A percentile compares a stretch with the other conserved stretches of the same genome.
Evolutionary conservation across 1,284 basidiomycete species (phyloP).

Genomic region (Prillingera fragicola): DNA sequence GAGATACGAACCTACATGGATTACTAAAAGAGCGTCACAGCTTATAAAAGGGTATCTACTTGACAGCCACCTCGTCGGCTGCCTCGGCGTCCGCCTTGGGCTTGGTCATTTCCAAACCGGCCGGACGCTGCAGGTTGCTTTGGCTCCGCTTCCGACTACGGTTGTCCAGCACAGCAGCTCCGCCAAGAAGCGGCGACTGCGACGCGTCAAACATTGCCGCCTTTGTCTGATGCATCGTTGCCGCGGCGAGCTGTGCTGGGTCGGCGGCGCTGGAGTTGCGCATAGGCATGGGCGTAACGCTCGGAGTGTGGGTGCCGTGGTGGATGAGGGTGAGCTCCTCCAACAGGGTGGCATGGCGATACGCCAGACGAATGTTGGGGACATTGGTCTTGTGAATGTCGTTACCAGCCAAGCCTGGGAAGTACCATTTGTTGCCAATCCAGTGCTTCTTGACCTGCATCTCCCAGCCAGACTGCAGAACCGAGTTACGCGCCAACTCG

Average conservation of each 20-base stretch:
- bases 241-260: conserved; percentile 14
- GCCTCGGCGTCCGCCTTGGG: not conserved
- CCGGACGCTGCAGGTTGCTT: conserved; percentile 19
- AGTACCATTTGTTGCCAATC: conserved; percentile 84
- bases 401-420: conserved; percentile 80
- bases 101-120: conserved; percentile 1
- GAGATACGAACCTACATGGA: too few relatives aligned
- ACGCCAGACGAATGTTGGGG: conserved; percentile 80
- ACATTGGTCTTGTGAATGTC: conserved; percentile 98
- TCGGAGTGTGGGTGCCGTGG: conserved; percentile 33
- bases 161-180: conserved; percentile 28
- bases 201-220: conserved; percentile 3
- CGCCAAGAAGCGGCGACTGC: conserved; percentile 16
- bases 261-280: not conserved
- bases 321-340: conserved; percentile 59
- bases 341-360: conserved; percentile 79
- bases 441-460: conserved; percentile 98
- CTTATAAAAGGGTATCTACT: too few relatives aligned
- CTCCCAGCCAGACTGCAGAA: conserved; percentile 95
- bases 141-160: conserved; percentile 24
- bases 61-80: too few relatives aligned
- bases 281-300: conserved; percentile 36
- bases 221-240: conserved; percentile 17
- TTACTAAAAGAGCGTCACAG: too few relatives aligned
- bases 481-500: conserved; percentile 93